Percentiles rank a stretch among this genome's conserved stretches.
Evolutionary conservation across 805 yeast species (phyloP).

Genomic region (Lipomyces yamanashiensis): DNA sequence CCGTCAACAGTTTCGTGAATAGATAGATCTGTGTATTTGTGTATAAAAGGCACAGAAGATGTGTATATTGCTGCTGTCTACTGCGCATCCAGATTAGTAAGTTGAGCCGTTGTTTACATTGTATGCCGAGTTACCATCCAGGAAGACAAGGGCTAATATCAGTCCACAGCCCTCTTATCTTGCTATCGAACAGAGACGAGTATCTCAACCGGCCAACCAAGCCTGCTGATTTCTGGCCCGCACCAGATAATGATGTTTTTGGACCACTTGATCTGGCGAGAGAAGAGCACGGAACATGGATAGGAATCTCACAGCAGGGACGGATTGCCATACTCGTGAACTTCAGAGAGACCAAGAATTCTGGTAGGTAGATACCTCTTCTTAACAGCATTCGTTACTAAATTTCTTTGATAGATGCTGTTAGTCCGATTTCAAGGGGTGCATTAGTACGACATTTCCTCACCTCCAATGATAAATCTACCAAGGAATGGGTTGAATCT

Average conservation of each 20-base stretch:
- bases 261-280: slow-evolving; percentile 74
- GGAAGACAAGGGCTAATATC: neutral
- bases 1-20: too few species aligned
- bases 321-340: slow-evolving; percentile 77
- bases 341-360: slow-evolving; percentile 56
- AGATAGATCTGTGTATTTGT: neutral
- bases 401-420: slow-evolving; percentile 8
- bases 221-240: slow-evolving; percentile 52
- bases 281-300: slow-evolving; percentile 87
- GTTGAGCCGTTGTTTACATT: slow-evolving; percentile 25
- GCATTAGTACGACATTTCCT: slow-evolving; percentile 55
- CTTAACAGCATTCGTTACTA: neutral
- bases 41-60: slow-evolving; percentile 46
- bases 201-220: slow-evolving; percentile 73
- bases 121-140: neutral
- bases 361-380: slow-evolving; percentile 14
- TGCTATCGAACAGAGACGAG: slow-evolving; percentile 88
- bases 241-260: slow-evolving; percentile 25
- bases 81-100: slow-evolving; percentile 67
- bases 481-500: slow-evolving; percentile 54
- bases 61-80: slow-evolving; percentile 79
- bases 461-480: slow-evolving; percentile 42
- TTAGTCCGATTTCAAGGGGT: slow-evolving; percentile 56
- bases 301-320: slow-evolving; percentile 67
- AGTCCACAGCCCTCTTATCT: slow-evolving; percentile 58